Evolutionary conservation across 2,329 filamentous ascomycete genomes (phyloP).

Genomic region (Arthrobotrys sinensis): DNA sequence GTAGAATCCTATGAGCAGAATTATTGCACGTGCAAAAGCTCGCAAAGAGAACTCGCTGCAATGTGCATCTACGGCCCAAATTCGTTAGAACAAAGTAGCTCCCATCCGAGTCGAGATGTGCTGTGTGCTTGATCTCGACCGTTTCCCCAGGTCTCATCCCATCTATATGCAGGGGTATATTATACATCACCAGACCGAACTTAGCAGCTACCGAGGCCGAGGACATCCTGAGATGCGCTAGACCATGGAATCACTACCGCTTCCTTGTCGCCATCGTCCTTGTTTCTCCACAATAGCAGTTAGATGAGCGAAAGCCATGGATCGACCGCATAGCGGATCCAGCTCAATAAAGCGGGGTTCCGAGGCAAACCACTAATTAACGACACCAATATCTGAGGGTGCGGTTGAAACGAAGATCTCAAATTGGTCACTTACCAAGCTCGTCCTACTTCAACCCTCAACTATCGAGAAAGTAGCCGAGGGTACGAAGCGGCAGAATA

Average conservation of each 20-base stretch:
- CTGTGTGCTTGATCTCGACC: constrained; percentile 12
- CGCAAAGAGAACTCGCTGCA: no score
- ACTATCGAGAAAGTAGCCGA: constrained; percentile 26
- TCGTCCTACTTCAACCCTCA: constrained; percentile 2
- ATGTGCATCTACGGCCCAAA: background rate
- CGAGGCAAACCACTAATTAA: constrained; percentile 42
- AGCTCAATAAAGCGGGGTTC: constrained; percentile 35
- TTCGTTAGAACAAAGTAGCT: background rate
- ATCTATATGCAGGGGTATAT: constrained; percentile 46
- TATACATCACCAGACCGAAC: constrained; percentile 7
- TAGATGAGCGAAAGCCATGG: constrained; percentile 4
- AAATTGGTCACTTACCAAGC: background rate
- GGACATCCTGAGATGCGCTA: constrained; percentile 4
- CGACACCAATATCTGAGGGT: constrained; percentile 16
- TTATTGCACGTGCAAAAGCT: no score
- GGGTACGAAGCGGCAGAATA: constrained; percentile 47
- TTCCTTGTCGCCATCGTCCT: constrained; percentile 19
- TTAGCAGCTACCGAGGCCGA: constrained; percentile 39
- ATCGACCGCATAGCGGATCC: constrained; percentile 10
- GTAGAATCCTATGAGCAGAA: no score
- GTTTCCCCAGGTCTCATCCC: constrained; percentile 34
- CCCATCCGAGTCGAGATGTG: background rate
- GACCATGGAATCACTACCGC: constrained; percentile 2
- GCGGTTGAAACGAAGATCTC: constrained; percentile 48
- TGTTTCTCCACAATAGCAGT: constrained; percentile 4